These are phyloP conservation scores for Luvunga scandens DNA, from an alignment of 345 rosid species.

Conservation along the genomic window DNA sequence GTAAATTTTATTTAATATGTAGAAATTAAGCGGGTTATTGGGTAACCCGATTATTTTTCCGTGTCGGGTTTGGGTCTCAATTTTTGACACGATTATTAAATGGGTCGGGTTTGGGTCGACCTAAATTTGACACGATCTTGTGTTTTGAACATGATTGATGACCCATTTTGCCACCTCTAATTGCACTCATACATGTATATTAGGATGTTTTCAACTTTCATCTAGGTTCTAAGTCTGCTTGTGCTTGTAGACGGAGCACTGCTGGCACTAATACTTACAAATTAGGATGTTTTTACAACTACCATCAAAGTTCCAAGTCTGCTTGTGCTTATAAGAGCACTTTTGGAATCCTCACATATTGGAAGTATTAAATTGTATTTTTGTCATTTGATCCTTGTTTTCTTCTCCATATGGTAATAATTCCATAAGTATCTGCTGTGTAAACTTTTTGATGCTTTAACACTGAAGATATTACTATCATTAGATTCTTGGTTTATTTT, in stretches of 20 bases:
- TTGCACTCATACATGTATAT: neutral
- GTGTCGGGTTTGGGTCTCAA: too few relatives aligned
- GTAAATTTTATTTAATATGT: too few relatives aligned
- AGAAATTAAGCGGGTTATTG: too few relatives aligned
- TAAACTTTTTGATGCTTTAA: neutral
- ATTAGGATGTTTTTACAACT: neutral
- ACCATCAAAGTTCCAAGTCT: neutral
- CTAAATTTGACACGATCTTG: too few relatives aligned
- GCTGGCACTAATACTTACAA: neutral
- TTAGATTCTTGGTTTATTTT: neutral
- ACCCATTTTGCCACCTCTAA: too few relatives aligned
- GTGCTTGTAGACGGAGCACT: neutral
- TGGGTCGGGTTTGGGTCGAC: too few relatives aligned
- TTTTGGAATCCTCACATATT: neutral
- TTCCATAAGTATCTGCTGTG: neutral
- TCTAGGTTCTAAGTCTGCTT: neutral
- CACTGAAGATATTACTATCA: neutral
- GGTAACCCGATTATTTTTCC: too few relatives aligned
- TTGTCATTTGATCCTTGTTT: neutral
- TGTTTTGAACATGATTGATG: too few relatives aligned
- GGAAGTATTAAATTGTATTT: neutral
- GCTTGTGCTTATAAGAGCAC: neutral
- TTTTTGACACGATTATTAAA: too few relatives aligned
- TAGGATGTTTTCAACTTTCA: neutral
- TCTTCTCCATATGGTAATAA: neutral